Evolutionary conservation across 139 green algal species (phyloP).

Genomic region (Tetraselmis chui): DNA sequence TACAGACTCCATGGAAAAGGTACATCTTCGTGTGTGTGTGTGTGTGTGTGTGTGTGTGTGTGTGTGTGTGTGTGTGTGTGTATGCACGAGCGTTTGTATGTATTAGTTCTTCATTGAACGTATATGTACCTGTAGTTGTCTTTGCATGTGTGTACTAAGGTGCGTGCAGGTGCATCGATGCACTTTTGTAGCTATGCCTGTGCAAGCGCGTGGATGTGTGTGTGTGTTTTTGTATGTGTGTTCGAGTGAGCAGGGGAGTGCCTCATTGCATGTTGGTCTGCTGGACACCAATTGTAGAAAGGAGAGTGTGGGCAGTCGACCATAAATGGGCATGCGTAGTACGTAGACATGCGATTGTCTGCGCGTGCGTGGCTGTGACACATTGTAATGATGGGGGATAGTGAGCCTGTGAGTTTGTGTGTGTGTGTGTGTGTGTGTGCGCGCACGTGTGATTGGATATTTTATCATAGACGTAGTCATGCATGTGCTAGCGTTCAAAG

Average conservation of each 20-base stretch:
- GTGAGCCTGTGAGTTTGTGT: too few relatives aligned
- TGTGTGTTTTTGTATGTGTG: background rate
- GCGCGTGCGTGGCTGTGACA: too few relatives aligned
- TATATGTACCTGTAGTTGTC: background rate
- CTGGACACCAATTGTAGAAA: too few relatives aligned
- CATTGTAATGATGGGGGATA: too few relatives aligned
- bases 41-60: background rate
- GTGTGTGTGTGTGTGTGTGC: too few relatives aligned
- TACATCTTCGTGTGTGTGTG: conserved; percentile 34
- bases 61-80: background rate
- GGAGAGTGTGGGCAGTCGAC: too few relatives aligned
- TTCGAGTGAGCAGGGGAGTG: background rate
- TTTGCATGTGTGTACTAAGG: background rate
- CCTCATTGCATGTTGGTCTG: too few relatives aligned
- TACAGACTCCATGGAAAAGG: conserved; percentile 75
- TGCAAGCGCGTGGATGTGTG: background rate
- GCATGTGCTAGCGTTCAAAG: too few relatives aligned
- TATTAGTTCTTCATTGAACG: background rate
- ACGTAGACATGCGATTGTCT: too few relatives aligned
- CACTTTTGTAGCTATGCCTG: background rate
- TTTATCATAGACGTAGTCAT: too few relatives aligned
- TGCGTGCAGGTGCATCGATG: background rate
- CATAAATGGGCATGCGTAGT: too few relatives aligned
- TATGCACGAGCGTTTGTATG: background rate
- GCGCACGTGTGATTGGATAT: too few relatives aligned